Evolutionary conservation across 1,139 yeast species (phyloP).

Genomic region (Taphrina sp.): DNA sequence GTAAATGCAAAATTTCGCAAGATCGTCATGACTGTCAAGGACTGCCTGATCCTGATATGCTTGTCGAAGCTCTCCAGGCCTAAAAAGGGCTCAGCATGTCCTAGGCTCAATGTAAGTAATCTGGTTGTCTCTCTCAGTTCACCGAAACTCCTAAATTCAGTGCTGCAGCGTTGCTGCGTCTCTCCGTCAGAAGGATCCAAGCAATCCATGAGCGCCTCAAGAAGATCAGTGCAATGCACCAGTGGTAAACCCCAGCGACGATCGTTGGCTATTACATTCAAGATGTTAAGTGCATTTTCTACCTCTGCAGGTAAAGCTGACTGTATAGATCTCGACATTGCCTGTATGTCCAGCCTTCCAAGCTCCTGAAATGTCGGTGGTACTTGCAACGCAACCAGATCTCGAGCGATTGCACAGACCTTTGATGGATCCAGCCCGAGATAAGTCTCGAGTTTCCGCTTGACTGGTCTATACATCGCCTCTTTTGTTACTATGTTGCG

Average conservation of each 20-base stretch:
- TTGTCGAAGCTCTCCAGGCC: neutral
- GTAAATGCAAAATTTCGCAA: constrained; percentile 25
- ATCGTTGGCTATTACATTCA: constrained; percentile 19
- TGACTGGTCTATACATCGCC: constrained; percentile 2
- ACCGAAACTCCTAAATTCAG: neutral
- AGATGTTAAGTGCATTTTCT: constrained; percentile 20
- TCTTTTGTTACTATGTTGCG: neutral
- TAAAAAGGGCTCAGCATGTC: neutral
- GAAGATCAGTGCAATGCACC: constrained; percentile 21
- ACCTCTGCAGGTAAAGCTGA: constrained; percentile 22
- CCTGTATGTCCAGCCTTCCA: constrained; percentile 25
- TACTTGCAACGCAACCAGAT: constrained; percentile 5
- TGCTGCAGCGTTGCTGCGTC: neutral
- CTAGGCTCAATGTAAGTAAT: neutral
- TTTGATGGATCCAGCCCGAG: constrained; percentile 3
- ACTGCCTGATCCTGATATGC: neutral
- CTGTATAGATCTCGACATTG: constrained; percentile 11
- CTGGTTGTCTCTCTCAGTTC: neutral
- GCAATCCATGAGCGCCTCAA: constrained; percentile 21
- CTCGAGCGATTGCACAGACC: neutral
- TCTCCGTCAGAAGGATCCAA: neutral
- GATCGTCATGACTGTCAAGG: constrained; percentile 22
- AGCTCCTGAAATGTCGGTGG: constrained; percentile 26
- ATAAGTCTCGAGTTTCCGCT: constrained; percentile 1
- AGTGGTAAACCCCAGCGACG: constrained; percentile 30